Evolutionary conservation across 495 filamentous ascomycete genomes (phyloP).

Genomic region (Podospora appendiculata): DNA sequence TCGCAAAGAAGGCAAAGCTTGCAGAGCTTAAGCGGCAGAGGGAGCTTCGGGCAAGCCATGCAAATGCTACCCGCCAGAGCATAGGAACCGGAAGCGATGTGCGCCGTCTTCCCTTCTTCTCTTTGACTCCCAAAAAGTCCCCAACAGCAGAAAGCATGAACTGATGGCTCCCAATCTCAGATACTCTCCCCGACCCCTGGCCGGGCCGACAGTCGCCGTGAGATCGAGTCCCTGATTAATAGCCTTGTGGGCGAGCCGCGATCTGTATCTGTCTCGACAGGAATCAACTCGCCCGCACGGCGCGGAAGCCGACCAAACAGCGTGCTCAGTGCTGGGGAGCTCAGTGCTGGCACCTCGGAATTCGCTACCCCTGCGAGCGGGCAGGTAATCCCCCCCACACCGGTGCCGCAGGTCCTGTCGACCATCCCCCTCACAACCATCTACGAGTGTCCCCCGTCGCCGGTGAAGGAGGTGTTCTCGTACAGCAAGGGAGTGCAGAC

Average conservation of each 20-base stretch:
- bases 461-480: conserved; percentile 71
- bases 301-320: conserved; percentile 79
- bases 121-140: neutral
- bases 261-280: conserved; percentile 63
- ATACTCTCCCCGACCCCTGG: conserved; percentile 59
- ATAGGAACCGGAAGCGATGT: conserved; percentile 45
- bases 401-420: conserved; percentile 41
- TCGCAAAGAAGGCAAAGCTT: conserved; percentile 89
- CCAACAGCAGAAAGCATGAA: neutral
- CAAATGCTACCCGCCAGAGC: conserved; percentile 51
- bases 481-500: conserved; percentile 97
- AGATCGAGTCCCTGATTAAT: conserved; percentile 77
- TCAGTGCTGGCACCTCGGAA: conserved; percentile 64
- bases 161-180: conserved; percentile 30
- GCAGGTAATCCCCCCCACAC: conserved; percentile 21
- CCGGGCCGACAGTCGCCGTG: conserved; percentile 62
- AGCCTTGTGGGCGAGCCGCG: conserved; percentile 69
- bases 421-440: conserved; percentile 60
- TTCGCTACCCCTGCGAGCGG: conserved; percentile 31
- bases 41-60: conserved; percentile 69
- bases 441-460: conserved; percentile 67
- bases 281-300: conserved; percentile 51
- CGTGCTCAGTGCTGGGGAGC: conserved; percentile 64
- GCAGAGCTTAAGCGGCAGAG: conserved; percentile 91
- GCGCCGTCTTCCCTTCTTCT: conserved; percentile 16